Percentiles rank a stretch among this genome's conserved stretches.
phyloP scores from a whole-genome alignment of 306 rosid species.

The Trifolium subterraneum region DNA sequence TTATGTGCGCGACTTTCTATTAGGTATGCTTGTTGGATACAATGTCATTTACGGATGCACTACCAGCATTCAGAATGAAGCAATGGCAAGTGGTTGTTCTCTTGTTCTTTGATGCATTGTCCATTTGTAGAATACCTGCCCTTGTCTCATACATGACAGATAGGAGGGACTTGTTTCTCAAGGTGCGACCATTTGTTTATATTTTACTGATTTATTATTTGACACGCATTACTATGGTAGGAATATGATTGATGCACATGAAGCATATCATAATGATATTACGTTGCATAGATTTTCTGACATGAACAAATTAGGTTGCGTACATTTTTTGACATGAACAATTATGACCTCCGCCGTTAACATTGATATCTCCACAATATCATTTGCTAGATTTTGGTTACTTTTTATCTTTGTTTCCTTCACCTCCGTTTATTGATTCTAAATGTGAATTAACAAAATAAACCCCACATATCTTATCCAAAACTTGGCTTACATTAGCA shows the following conservation, averaged over 20 bases:
- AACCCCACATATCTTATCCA: constrained; percentile 8
- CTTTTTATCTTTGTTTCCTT: constrained; percentile 24
- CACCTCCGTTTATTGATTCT: neutral
- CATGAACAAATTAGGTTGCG: neutral
- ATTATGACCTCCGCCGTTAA: too few relatives aligned
- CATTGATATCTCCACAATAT: neutral
- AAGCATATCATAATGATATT: neutral
- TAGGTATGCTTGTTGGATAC: constrained; percentile 82
- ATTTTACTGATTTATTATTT: constrained; percentile 6
- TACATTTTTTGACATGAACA: too few relatives aligned
- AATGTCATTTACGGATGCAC: constrained; percentile 81
- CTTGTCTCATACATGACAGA: constrained; percentile 64
- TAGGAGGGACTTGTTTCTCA: constrained; percentile 65
- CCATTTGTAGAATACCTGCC: constrained; percentile 78
- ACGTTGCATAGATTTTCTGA: neutral
- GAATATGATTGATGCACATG: constrained; percentile 20
- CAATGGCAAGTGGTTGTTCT: constrained; percentile 91
- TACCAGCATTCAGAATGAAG: constrained; percentile 83
- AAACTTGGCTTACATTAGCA: too few relatives aligned
- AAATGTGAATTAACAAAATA: constrained; percentile 16
- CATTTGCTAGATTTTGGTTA: constrained; percentile 17
- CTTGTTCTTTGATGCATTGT: constrained; percentile 80
- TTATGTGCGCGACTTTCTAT: constrained; percentile 32
- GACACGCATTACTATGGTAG: neutral
- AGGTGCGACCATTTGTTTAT: constrained; percentile 52